Base-by-base conservation (phyloP, 176 grass and related monocot genomes). In the Bothriochloa decipiens region DNA sequence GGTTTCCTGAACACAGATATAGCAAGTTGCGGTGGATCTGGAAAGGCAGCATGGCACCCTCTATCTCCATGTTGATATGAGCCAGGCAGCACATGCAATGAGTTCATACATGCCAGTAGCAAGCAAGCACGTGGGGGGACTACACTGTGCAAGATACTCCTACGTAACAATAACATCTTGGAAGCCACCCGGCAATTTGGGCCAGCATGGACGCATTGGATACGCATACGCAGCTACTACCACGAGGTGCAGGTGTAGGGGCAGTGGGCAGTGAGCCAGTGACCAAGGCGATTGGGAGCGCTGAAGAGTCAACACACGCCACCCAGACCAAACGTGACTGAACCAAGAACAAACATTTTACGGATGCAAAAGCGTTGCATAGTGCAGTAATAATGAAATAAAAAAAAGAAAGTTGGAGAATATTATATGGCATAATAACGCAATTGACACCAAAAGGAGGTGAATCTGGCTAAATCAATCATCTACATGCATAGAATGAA, bases 111-210 rank as follows among this genome's bases (percentile, higher is more conserved):
- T 82, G 79, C 64, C 22, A 53, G 40, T 81, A 73, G 74, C 88
- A 70, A 81, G 70, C 49, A 42, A 47, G 82, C 66, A 79, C 80
- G 74, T 86, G 79, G 83, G 69, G 75, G 64, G 0, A 11, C 37
- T 36, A 52, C 65, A 77, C 65, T 50, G n/a, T 90, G 45, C 29
- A 62, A 85, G 50, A 72, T 74, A 74, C 8, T 27, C 20, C 29
- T 32, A 32, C 29, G 16, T 47, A 73, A 26, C 26, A 65, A 18
- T 50, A 60, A 18, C 66, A 79, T 83, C 49, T 90, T 83, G 73
- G 77, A 90, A 29, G 46, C 39, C 39, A 86, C 61, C 71, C 68
- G 17, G 37, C 58, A 86, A 67, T 74, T 86, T 90, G 68, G 74
- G 46, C 26, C 55, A 5, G 66, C 79, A 82, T 55, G 43, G 43